phyloP scores from a whole-genome alignment of 768 basidiomycete genomes.

The Tricholoma matsutake region DNA sequence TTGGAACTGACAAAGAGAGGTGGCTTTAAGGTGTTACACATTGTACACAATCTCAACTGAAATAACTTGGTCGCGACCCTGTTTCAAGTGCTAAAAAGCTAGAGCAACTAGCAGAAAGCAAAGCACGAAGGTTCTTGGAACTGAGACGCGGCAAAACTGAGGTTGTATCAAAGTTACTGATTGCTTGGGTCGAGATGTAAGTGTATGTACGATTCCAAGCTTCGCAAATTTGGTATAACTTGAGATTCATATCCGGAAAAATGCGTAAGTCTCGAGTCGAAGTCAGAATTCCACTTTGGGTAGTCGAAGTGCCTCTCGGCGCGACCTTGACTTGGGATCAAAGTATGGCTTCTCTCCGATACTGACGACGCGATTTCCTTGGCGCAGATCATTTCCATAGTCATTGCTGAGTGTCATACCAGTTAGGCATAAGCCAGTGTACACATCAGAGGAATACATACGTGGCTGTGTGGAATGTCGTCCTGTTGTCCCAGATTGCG shows the following conservation, averaged over 20 bases:
- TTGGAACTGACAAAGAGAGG: no score
- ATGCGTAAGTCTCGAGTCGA: neutral
- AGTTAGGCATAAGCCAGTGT: neutral
- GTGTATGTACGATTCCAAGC: no score
- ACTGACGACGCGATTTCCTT: conserved; percentile 44
- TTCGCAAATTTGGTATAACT: no score
- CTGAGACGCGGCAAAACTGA: no score
- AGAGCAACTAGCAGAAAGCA: no score
- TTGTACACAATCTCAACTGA: no score
- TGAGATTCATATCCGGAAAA: neutral
- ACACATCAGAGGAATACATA: conserved; percentile 15
- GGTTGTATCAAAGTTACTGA: neutral
- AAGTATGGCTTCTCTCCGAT: conserved; percentile 17
- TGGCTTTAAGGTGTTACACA: no score
- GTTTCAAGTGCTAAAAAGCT: no score
- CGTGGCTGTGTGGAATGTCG: conserved; percentile 47
- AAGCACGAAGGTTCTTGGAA: no score
- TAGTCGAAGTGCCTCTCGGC: conserved; percentile 10
- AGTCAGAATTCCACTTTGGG: neutral
- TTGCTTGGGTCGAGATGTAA: neutral
- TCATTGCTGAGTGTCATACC: conserved; percentile 26
- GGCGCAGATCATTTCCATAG: conserved; percentile 29
- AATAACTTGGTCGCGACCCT: no score
- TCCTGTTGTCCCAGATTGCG: conserved; percentile 63
- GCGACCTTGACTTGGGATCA: conserved; percentile 15